A percentile compares a stretch with the other conserved stretches of the same genome.
Evolutionary conservation across 441 rosid species (phyloP).

Genomic region (Daphne laureola): DNA sequence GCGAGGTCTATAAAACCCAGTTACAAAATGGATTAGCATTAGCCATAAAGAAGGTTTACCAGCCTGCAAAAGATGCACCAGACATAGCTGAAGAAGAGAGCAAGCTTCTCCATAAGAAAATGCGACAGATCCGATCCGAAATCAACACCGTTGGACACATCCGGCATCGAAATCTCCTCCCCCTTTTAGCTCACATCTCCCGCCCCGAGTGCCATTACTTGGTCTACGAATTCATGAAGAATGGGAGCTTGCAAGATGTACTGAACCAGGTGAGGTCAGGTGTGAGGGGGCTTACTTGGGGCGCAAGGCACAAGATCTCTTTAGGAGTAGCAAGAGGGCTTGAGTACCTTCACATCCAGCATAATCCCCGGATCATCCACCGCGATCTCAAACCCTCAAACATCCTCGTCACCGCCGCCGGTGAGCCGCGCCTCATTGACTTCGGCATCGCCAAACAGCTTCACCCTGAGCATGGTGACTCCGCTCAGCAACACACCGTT

Average conservation of each 20-base stretch:
- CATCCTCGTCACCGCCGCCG: no score
- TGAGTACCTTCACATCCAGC: conserved; percentile 69
- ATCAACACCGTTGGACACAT: conserved; percentile 74
- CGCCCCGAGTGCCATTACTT: conserved; percentile 73
- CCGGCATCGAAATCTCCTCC: conserved; percentile 73
- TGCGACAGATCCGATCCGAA: conserved; percentile 79
- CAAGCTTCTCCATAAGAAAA: conserved; percentile 51
- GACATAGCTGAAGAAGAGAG: conserved; percentile 66
- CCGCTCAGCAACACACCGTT: no score
- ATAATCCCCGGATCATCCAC: conserved; percentile 65
- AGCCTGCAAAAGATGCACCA: conserved; percentile 52
- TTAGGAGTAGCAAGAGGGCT: conserved; percentile 70
- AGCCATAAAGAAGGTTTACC: conserved; percentile 67
- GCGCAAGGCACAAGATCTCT: conserved; percentile 58
- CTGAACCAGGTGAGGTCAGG: conserved; percentile 39
- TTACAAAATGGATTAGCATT: conserved; percentile 60
- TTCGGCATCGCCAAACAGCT: no score
- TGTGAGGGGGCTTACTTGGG: conserved; percentile 50
- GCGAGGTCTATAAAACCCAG: conserved; percentile 74
- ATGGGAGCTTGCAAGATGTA: conserved; percentile 72
- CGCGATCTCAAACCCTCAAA: conserved; percentile 88
- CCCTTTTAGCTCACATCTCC: conserved; percentile 68
- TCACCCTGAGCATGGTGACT: no score
- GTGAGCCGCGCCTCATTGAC: no score
- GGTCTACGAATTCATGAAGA: conserved; percentile 81